Evolutionary conservation across 495 filamentous ascomycete genomes (phyloP).

Genomic region (Aspergillus saccharolyticus): DNA sequence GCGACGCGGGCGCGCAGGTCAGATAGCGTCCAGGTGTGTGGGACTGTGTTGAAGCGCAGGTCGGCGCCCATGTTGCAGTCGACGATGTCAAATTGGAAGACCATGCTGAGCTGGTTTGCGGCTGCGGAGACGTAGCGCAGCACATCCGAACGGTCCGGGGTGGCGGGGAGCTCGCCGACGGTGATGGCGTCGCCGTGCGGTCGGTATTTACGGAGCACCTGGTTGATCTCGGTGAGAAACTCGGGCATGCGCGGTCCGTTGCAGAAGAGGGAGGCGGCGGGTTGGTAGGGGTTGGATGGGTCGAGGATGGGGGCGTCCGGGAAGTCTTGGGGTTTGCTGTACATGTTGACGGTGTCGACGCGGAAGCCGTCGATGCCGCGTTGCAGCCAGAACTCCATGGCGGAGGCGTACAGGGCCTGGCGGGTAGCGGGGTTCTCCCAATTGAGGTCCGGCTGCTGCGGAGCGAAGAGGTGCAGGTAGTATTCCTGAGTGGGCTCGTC

Average conservation of each 20-base stretch:
- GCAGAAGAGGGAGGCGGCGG: constrained; percentile 42
- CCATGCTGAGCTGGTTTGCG: constrained; percentile 47
- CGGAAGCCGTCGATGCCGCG: constrained; percentile 52
- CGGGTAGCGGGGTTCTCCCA: constrained; percentile 47
- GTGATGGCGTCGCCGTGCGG: constrained; percentile 31
- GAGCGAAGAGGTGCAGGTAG: constrained; percentile 48
- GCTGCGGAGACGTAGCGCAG: constrained; percentile 42
- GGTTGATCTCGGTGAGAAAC: constrained; percentile 43
- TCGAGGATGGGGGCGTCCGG: constrained; percentile 41
- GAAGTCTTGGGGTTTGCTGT: constrained; percentile 42
- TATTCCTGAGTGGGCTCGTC: constrained; percentile 49
- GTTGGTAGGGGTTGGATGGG: constrained; percentile 35
- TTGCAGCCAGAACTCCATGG: constrained; percentile 51
- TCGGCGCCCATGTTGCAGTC: constrained; percentile 41
- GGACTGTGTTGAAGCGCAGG: constrained; percentile 32
- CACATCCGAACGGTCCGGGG: constrained; percentile 38
- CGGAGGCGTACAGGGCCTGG: constrained; percentile 42
- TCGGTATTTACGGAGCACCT: constrained; percentile 38
- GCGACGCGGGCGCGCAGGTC: constrained; percentile 36
- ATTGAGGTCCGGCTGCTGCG: constrained; percentile 52
- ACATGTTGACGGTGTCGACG: constrained; percentile 53
- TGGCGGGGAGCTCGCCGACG: constrained; percentile 48
- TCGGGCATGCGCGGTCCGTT: constrained; percentile 58
- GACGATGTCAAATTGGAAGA: constrained; percentile 51
- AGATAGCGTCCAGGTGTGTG: constrained; percentile 35